phyloP scores from a whole-genome alignment of 805 yeast genomes.

The Kodamaea kaohsiungensis region DNA sequence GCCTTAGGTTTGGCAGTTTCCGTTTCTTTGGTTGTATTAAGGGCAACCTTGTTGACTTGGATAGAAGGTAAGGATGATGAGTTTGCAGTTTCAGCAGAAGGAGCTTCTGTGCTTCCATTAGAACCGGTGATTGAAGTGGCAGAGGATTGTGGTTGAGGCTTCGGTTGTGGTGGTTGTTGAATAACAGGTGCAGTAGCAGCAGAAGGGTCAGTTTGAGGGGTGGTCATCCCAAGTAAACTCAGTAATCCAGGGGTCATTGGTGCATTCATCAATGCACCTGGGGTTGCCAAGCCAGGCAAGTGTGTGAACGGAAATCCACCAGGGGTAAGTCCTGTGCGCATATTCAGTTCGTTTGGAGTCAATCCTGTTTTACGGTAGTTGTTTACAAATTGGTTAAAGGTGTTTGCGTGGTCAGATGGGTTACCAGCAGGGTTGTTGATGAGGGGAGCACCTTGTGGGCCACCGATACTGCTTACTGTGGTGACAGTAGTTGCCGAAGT shows the following conservation, averaged over 20 bases:
- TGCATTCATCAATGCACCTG: slow-evolving; percentile 41
- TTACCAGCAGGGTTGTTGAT: background rate
- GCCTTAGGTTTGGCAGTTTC: background rate
- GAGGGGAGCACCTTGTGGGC: slow-evolving; percentile 5
- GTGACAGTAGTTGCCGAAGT: background rate
- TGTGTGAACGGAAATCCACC: slow-evolving; percentile 47
- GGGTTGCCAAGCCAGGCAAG: slow-evolving; percentile 41
- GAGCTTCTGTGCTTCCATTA: too few relatives aligned
- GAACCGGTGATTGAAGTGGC: background rate
- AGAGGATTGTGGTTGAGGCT: slow-evolving; percentile 9
- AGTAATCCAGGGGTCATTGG: slow-evolving; percentile 52
- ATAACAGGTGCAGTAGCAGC: background rate
- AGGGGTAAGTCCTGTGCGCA: slow-evolving; percentile 74
- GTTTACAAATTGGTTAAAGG: slow-evolving; percentile 28
- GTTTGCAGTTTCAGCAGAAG: background rate
- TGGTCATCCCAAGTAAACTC: slow-evolving; percentile 34
- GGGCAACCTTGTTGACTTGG: background rate
- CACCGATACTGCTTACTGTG: slow-evolving; percentile 3
- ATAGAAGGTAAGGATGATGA: background rate
- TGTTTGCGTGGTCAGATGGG: slow-evolving; percentile 10
- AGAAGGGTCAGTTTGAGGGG: slow-evolving; percentile 4
- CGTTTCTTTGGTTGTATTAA: background rate
- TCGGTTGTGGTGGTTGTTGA: slow-evolving; percentile 7
- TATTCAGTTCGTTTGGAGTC: slow-evolving; percentile 73
- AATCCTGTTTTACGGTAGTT: slow-evolving; percentile 54